These are phyloP conservation scores for Mycena alexandri DNA, from an alignment of 768 basidiomycete genomes.

Conservation along the genomic window DNA sequence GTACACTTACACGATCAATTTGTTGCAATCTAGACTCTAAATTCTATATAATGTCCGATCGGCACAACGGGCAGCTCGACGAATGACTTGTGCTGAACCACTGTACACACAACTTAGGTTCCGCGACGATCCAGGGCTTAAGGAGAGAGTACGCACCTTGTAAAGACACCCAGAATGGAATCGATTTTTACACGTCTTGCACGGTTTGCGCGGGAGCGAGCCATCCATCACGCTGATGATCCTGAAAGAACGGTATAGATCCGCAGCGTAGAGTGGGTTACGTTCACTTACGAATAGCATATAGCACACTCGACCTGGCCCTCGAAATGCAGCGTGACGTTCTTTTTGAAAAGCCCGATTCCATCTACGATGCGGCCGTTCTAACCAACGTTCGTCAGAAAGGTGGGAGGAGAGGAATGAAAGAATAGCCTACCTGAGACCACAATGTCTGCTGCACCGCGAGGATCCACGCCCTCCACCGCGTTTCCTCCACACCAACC, in stretches of 20 bases:
- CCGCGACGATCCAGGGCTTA: background rate
- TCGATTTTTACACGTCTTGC: slow-evolving; percentile 93
- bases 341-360: slow-evolving; percentile 91
- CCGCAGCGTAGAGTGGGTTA: background rate
- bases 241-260: slow-evolving; percentile 52
- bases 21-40: background rate
- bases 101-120: slow-evolving; percentile 51
- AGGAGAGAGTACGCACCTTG: slow-evolving; percentile 65
- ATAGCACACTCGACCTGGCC: slow-evolving; percentile 98
- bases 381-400: slow-evolving; percentile 54
- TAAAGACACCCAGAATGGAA: slow-evolving; percentile 95
- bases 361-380: slow-evolving; percentile 93
- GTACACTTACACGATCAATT: background rate
- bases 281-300: slow-evolving; percentile 83
- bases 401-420: background rate
- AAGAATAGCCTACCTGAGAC: slow-evolving; percentile 73
- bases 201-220: slow-evolving; percentile 88
- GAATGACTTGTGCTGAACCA: slow-evolving; percentile 94
- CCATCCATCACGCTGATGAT: slow-evolving; percentile 94
- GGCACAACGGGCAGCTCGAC: slow-evolving; percentile 91
- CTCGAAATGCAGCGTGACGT: slow-evolving; percentile 92
- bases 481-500: slow-evolving; percentile 90
- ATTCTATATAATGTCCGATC: slow-evolving; percentile 79
- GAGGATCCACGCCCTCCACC: slow-evolving; percentile 95
- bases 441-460: slow-evolving; percentile 92